A percentile compares a stretch with the other conserved stretches of the same genome.
Evolutionary conservation across 176 grass and related monocot genomes (phyloP).

Genomic region (Dendrocalamus sinicus): DNA sequence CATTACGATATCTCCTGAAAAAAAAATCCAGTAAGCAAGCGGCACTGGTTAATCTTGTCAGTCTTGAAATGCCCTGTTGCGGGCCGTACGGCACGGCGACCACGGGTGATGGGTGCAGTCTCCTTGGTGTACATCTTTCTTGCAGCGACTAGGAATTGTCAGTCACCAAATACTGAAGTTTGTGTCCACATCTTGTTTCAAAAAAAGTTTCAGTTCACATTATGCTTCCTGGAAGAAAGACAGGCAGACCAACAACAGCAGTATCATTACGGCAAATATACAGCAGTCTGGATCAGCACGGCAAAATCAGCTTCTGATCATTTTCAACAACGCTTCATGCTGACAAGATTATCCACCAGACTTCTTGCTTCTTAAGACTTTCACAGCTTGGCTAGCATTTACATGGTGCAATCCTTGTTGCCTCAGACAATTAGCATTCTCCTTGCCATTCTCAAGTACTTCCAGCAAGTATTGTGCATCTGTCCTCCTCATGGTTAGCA

Average conservation of each 20-base stretch:
- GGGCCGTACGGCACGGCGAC: neutral
- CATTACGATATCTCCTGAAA: neutral
- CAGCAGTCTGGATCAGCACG: neutral
- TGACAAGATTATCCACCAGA: slow-evolving; percentile 28
- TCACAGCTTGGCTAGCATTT: slow-evolving; percentile 61
- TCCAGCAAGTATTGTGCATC: slow-evolving; percentile 62
- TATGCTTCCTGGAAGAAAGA: slow-evolving; percentile 7
- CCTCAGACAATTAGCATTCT: slow-evolving; percentile 38
- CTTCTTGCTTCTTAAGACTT: slow-evolving; percentile 62
- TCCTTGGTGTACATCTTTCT: neutral
- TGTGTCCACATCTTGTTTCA: neutral
- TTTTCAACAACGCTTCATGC: neutral
- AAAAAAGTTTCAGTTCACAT: neutral
- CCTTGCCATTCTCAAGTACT: slow-evolving; percentile 50
- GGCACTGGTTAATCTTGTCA: neutral
- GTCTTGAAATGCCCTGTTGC: neutral
- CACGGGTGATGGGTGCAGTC: neutral
- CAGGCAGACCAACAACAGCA: neutral
- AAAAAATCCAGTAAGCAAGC: neutral
- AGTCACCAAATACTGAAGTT: neutral
- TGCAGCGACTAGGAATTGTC: neutral
- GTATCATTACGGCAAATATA: neutral
- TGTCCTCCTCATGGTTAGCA: slow-evolving; percentile 56
- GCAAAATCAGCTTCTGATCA: neutral
- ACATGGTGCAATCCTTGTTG: slow-evolving; percentile 68